Evolutionary conservation across 2,329 filamentous ascomycete species (phyloP).

Genomic region (Zasmidium angulare): DNA sequence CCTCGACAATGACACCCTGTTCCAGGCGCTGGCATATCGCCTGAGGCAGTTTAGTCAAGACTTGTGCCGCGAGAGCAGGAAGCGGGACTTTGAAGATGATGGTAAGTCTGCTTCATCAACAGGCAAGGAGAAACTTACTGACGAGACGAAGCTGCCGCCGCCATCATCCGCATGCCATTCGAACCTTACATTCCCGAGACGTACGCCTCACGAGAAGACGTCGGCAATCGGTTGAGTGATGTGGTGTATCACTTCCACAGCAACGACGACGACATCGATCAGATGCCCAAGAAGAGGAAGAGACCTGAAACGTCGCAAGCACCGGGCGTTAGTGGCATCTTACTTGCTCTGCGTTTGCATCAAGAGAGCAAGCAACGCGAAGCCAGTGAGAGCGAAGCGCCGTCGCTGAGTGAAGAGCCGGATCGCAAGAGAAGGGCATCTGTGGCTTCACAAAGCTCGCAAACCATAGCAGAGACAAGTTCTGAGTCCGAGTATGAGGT

Average conservation of each 20-base stretch:
- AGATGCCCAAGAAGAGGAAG: constrained; percentile 5
- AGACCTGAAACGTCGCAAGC: neutral
- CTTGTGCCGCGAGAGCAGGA: constrained; percentile 40
- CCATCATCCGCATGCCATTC: constrained; percentile 34
- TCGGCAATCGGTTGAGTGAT: constrained; percentile 9
- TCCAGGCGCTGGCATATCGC: constrained; percentile 38
- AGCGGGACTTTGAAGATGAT: constrained; percentile 42
- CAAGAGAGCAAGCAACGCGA: neutral
- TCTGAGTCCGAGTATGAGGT: constrained; percentile 15
- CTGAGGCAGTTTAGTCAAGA: constrained; percentile 42
- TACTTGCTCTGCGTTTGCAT: neutral
- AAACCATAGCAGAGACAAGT: neutral
- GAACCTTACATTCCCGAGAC: constrained; percentile 23
- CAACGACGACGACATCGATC: constrained; percentile 5
- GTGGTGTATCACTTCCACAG: constrained; percentile 20
- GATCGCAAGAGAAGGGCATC: neutral
- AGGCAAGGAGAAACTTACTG: neutral
- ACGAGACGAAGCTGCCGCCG: constrained; percentile 22
- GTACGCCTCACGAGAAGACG: constrained; percentile 27
- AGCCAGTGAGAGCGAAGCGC: too few relatives aligned
- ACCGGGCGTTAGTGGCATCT: neutral
- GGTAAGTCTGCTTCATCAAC: constrained; percentile 33
- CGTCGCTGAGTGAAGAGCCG: neutral
- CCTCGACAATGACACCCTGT: constrained; percentile 37
- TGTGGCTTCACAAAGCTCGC: neutral